phyloP scores from a whole-genome alignment of 2,329 filamentous ascomycete genomes.

The Arthrinium phaeospermum region DNA sequence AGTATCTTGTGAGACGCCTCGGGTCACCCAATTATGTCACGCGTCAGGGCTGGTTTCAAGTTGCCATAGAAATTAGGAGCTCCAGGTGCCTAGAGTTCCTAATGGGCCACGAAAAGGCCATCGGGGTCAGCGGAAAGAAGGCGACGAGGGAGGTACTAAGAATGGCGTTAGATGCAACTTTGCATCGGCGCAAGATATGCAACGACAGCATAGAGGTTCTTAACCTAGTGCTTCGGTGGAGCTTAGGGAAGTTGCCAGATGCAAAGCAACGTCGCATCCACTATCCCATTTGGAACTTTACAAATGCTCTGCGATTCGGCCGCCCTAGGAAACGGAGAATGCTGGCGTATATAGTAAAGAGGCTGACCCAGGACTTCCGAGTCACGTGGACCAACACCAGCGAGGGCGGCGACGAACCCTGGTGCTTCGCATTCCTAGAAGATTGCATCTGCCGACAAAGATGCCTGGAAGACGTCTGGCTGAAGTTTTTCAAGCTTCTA shows the following conservation, averaged over 20 bases:
- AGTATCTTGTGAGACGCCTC: background rate
- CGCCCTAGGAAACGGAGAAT: background rate
- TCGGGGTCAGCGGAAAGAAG: background rate
- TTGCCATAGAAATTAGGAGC: background rate
- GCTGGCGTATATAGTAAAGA: background rate
- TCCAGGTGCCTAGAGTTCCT: background rate
- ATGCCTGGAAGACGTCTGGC: background rate
- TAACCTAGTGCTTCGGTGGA: background rate
- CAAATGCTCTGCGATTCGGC: background rate
- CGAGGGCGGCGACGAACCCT: background rate
- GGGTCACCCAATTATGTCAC: background rate
- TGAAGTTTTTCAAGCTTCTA: background rate
- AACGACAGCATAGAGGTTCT: background rate
- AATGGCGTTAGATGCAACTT: background rate
- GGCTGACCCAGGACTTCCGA: background rate
- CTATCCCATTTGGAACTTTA: background rate
- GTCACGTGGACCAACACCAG: background rate
- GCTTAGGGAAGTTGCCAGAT: background rate
- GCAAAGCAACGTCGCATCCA: background rate
- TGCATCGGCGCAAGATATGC: background rate
- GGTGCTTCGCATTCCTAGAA: slow-evolving; percentile 3
- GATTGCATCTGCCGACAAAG: background rate
- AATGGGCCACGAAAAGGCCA: background rate
- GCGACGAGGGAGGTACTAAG: background rate
- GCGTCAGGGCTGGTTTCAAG: background rate